A percentile compares a stretch with the other conserved stretches of the same genome.
phyloP scores from a whole-genome alignment of 2,329 filamentous ascomycete species.

The Fusarium sp. region DNA sequence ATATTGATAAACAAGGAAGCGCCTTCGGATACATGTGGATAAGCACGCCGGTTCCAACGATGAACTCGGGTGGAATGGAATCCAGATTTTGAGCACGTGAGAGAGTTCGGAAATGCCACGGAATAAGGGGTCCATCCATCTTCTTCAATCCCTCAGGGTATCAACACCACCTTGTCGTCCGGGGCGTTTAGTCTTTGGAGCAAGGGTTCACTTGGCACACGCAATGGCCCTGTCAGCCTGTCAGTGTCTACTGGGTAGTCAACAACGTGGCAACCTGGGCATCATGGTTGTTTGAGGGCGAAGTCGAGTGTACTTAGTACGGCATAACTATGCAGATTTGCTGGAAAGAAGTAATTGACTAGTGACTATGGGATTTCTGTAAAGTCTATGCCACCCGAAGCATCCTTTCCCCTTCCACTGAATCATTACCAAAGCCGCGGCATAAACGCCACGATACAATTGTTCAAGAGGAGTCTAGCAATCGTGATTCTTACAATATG shows the following conservation, averaged over 20 bases:
- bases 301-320: neutral
- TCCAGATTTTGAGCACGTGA: slow-evolving; percentile 12
- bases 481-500: too few relatives aligned
- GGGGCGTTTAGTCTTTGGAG: neutral
- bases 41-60: neutral
- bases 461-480: too few relatives aligned
- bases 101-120: slow-evolving; percentile 14
- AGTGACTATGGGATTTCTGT: neutral
- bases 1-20: slow-evolving; percentile 27
- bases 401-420: too few relatives aligned
- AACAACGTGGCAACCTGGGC: neutral
- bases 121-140: slow-evolving; percentile 32
- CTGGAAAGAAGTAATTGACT: neutral
- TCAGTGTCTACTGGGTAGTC: neutral
- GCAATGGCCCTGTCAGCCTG: neutral
- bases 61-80: neutral
- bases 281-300: neutral
- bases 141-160: slow-evolving; percentile 24
- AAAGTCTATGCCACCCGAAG: neutral
- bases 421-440: too few relatives aligned
- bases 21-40: slow-evolving; percentile 11
- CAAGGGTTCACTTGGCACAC: slow-evolving; percentile 12
- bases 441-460: too few relatives aligned
- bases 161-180: slow-evolving; percentile 32
- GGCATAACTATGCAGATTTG: neutral